These are phyloP conservation scores for Phylloporus sp. DNA, from an alignment of 768 basidiomycete species.

Conservation along the genomic window DNA sequence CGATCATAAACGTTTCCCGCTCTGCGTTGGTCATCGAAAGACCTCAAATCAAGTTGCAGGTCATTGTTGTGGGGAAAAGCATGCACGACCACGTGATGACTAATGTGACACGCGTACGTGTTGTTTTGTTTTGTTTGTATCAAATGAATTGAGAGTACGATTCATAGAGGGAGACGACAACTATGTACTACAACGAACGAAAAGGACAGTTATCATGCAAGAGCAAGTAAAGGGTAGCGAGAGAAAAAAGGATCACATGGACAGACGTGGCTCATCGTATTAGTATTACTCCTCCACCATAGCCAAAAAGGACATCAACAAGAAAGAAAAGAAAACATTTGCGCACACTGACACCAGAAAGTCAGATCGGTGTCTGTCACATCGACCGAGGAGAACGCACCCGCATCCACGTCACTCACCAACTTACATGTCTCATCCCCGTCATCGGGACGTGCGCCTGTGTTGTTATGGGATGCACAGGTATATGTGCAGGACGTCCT, in stretches of 20 bases:
- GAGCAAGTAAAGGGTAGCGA: neutral
- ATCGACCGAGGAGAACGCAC: neutral
- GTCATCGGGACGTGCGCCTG: conserved; percentile 19
- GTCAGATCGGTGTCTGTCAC: neutral
- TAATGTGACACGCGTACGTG: conserved; percentile 5
- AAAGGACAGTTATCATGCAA: too few species aligned
- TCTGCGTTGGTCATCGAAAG: too few species aligned
- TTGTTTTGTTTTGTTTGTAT: conserved; percentile 13
- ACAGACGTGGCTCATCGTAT: conserved; percentile 9
- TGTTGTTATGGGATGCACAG: conserved; percentile 15
- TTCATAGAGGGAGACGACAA: neutral
- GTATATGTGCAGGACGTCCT: conserved; percentile 10
- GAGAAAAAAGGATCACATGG: conserved; percentile 3
- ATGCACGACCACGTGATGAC: conserved; percentile 7
- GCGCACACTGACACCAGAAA: neutral
- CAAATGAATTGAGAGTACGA: neutral
- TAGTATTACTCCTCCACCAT: conserved; percentile 14
- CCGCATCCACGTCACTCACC: conserved; percentile 14
- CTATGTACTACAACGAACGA: neutral
- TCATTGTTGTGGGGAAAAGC: neutral
- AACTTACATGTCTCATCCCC: conserved; percentile 25
- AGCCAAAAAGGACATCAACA: conserved; percentile 15
- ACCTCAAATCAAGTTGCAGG: too few species aligned
- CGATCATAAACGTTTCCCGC: too few species aligned
- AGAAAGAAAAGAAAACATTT: conserved; percentile 7